Evolutionary conservation across 2,329 filamentous ascomycete species (phyloP).

Genomic region (Arthrobotrys pseudoclavata): DNA sequence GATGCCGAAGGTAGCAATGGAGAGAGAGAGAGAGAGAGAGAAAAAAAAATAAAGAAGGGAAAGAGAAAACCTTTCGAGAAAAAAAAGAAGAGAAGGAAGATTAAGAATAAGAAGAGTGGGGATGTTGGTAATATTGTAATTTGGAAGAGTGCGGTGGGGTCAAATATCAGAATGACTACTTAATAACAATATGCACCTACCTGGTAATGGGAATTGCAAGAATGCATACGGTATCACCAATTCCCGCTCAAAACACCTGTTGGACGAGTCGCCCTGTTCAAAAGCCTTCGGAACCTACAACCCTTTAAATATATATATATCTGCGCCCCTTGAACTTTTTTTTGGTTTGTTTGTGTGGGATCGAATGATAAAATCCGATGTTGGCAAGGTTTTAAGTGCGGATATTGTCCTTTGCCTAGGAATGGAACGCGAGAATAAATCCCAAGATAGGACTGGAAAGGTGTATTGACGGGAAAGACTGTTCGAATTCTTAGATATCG

Average conservation of each 20-base stretch:
- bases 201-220: constrained; percentile 19
- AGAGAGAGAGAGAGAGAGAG: background rate
- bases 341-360: background rate
- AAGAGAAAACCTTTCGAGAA: constrained; percentile 25
- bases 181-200: constrained; percentile 3
- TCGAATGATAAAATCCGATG: constrained; percentile 1
- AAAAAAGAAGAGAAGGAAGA: constrained; percentile 14
- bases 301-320: no score
- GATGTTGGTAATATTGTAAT: no score
- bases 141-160: no score
- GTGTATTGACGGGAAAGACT: constrained; percentile 7
- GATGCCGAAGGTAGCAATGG: constrained; percentile 43
- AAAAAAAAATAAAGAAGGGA: constrained; percentile 43
- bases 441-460: background rate
- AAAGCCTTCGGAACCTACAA: background rate
- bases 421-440: constrained; percentile 14
- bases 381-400: background rate
- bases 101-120: background rate
- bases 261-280: background rate
- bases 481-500: background rate
- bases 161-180: constrained; percentile 9
- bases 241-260: constrained; percentile 27
- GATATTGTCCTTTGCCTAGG: background rate
- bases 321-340: no score
- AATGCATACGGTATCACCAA: constrained; percentile 25